Percentiles rank a stretch among this genome's conserved stretches.
phyloP scores from a whole-genome alignment of 768 basidiomycete species.

The Trametes gibbosa region DNA sequence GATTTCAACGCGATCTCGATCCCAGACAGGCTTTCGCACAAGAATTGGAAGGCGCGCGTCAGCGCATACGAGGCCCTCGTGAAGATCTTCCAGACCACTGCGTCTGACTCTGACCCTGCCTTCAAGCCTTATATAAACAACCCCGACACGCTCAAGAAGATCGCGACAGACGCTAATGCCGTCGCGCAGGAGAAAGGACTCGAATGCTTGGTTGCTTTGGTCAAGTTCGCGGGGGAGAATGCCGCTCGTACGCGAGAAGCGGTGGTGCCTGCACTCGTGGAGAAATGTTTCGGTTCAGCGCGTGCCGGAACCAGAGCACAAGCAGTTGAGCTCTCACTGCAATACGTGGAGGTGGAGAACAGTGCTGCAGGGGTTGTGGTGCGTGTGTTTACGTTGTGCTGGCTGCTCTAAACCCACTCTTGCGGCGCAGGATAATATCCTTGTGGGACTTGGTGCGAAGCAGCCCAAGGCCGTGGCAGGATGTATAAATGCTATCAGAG shows the following conservation, averaged over 20 bases:
- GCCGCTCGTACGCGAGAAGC: constrained; percentile 76
- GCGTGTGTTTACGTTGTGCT: constrained; percentile 38
- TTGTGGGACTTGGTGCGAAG: constrained; percentile 86
- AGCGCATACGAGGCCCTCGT: constrained; percentile 87
- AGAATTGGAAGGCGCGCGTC: constrained; percentile 99
- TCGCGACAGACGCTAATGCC: constrained; percentile 88
- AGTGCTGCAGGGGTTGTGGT: constrained; percentile 84
- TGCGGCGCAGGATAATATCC: constrained; percentile 49
- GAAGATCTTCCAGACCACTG: constrained; percentile 83
- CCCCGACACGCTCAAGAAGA: constrained; percentile 77
- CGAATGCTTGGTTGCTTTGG: constrained; percentile 80
- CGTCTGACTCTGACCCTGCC: constrained; percentile 90
- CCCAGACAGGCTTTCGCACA: constrained; percentile 81
- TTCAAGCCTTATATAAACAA: constrained; percentile 87
- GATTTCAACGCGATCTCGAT: constrained; percentile 83
- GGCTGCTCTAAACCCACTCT: background rate
- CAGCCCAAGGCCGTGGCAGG: constrained; percentile 93
- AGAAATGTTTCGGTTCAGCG: constrained; percentile 92
- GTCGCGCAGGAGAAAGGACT: constrained; percentile 98
- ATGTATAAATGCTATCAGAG: constrained; percentile 72
- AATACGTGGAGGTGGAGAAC: constrained; percentile 95
- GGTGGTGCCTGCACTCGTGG: constrained; percentile 89
- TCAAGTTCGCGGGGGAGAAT: constrained; percentile 90
- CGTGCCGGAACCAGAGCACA: constrained; percentile 88
- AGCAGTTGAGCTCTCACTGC: constrained; percentile 78